These are phyloP conservation scores for Baorangia bicolor DNA, from an alignment of 768 basidiomycete genomes.

Conservation along the genomic window DNA sequence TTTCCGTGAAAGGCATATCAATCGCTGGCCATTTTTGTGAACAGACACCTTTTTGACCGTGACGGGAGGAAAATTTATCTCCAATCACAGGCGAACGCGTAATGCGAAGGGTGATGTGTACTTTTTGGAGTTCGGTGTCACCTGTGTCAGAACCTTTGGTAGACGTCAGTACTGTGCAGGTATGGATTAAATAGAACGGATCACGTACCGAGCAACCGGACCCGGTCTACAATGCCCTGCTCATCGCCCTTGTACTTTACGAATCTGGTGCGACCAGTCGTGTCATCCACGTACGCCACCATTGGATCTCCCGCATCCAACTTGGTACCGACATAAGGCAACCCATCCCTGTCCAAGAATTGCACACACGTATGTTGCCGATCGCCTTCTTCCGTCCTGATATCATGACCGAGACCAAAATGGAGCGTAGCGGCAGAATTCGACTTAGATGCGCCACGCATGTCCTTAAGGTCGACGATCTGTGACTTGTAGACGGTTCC, in stretches of 20 bases:
- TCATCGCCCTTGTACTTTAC: constrained; percentile 98
- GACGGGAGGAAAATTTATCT: constrained; percentile 98
- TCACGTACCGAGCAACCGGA: constrained; percentile 78
- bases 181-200: background rate
- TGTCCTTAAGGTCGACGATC: constrained; percentile 84
- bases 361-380: constrained; percentile 43
- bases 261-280: constrained; percentile 75
- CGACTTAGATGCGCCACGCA: constrained; percentile 63
- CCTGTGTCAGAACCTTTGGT: constrained; percentile 79
- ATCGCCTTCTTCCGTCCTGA: constrained; percentile 51
- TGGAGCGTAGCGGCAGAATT: constrained; percentile 68
- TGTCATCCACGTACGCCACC: constrained; percentile 86
- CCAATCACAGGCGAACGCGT: constrained; percentile 96
- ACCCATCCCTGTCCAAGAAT: constrained; percentile 78
- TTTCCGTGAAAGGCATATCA: constrained; percentile 99
- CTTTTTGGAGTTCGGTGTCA: constrained; percentile 85
- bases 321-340: constrained; percentile 74
- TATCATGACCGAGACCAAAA: constrained; percentile 84
- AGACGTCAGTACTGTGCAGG: background rate
- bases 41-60: constrained; percentile 99
- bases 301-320: constrained; percentile 75
- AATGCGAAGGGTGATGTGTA: constrained; percentile 91
- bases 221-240: constrained; percentile 82
- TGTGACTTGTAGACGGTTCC: constrained; percentile 96
- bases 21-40: constrained; percentile 98